Evolutionary conservation across 768 basidiomycete genomes (phyloP).

Genomic region (Xerocomus brunneocitrinus): DNA sequence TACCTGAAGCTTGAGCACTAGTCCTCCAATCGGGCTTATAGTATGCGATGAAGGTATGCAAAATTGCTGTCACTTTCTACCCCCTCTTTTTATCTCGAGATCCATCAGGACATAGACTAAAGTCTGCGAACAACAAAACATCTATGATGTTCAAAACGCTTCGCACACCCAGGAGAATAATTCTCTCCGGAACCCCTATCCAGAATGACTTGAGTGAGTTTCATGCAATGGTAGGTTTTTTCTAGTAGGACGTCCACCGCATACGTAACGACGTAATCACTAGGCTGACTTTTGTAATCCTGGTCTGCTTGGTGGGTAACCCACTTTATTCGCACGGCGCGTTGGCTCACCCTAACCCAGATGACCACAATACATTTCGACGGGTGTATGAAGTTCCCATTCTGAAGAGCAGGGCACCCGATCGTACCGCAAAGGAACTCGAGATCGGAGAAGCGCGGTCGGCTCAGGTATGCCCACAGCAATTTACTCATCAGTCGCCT

Average conservation of each 20-base stretch:
- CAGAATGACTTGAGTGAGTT: conserved; percentile 96
- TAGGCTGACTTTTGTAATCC: conserved; percentile 95
- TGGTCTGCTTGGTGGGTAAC: conserved; percentile 64
- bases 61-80: background rate
- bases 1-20: conserved; percentile 25
- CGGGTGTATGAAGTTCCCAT: conserved; percentile 87
- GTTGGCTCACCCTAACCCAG: conserved; percentile 33
- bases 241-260: background rate
- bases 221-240: conserved; percentile 79
- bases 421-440: conserved; percentile 63
- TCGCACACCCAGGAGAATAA: conserved; percentile 71
- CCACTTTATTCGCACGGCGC: background rate
- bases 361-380: conserved; percentile 71
- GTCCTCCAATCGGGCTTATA: conserved; percentile 89
- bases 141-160: conserved; percentile 80
- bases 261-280: background rate
- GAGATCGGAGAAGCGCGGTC: conserved; percentile 76
- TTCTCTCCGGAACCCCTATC: conserved; percentile 94
- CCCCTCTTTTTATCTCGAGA: background rate
- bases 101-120: conserved; percentile 76
- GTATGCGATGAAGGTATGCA: conserved; percentile 87
- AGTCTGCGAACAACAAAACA: conserved; percentile 89
- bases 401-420: conserved; percentile 76
- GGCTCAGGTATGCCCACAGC: conserved; percentile 51
- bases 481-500: background rate